These are phyloP conservation scores for Boletus huronensis DNA, from an alignment of 768 basidiomycete species.

Conservation along the genomic window DNA sequence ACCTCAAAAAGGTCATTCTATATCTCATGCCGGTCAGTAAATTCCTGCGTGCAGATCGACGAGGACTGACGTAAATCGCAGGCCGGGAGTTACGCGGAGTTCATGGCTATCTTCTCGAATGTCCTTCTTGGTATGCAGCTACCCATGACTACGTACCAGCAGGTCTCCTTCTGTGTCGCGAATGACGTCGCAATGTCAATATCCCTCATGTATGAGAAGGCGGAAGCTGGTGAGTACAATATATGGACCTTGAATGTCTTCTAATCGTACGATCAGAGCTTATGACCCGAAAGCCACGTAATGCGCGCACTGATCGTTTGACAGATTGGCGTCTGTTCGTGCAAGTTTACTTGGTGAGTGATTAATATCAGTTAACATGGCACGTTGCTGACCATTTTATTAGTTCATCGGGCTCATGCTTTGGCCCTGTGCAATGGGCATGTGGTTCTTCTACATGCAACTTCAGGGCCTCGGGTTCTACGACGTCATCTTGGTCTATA, in stretches of 20 bases:
- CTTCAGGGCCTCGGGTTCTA: slow-evolving; percentile 33
- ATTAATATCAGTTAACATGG: neutral
- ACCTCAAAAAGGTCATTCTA: slow-evolving; percentile 48
- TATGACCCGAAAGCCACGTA: slow-evolving; percentile 46
- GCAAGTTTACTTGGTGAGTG: slow-evolving; percentile 44
- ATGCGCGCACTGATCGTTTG: slow-evolving; percentile 45
- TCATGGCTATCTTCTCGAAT: slow-evolving; percentile 54
- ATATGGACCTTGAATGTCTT: neutral
- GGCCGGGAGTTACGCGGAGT: slow-evolving; percentile 55
- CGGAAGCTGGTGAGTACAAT: slow-evolving; percentile 40
- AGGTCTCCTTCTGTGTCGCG: slow-evolving; percentile 51
- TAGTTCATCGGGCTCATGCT: slow-evolving; percentile 44
- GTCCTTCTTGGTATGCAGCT: slow-evolving; percentile 59
- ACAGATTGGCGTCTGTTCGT: slow-evolving; percentile 47
- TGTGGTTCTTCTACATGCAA: slow-evolving; percentile 40
- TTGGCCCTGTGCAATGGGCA: slow-evolving; percentile 42
- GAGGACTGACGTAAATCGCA: slow-evolving; percentile 12
- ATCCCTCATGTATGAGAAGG: slow-evolving; percentile 48
- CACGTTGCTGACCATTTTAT: neutral
- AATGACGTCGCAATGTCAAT: slow-evolving; percentile 52
- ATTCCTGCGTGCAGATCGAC: neutral
- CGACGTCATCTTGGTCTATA: slow-evolving; percentile 37
- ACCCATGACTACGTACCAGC: slow-evolving; percentile 51
- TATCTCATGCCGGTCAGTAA: slow-evolving; percentile 40
- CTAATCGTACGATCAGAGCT: slow-evolving; percentile 32